Evolutionary conservation across 352 stramenopile genomes (phyloP), one percentile per base, ranked within the genome.

Genomic region (Phytopythium sindhum): DNA sequence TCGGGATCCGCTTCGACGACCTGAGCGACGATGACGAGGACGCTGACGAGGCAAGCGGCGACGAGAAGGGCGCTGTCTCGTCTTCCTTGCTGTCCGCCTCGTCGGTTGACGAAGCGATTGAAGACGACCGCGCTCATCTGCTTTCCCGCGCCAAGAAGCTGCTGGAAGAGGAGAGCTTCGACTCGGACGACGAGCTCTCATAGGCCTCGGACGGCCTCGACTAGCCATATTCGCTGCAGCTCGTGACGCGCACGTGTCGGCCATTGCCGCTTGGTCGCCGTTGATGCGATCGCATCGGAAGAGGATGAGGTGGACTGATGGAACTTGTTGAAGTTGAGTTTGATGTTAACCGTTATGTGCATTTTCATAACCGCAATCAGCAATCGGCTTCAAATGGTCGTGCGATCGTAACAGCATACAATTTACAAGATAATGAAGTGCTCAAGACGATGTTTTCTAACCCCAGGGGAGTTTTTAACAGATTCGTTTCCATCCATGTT

Each of bases 1-100:
- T 92, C 9, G 84, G 81, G 0, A 87, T 90, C 51, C 77, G 68
- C 31, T 89, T 92, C 39, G 74, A 88, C 37, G 78, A 82, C 52
- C 66, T 84, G 21, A 88, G 75, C 21, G 78, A 88, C 29, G 78
- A 78, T 4, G 70, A 80, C 15, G 62, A 73, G 23, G 68, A 77
- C 2, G 59, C 75, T 12, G 70, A 76, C 12, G 61, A 73, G 31
- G 23, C 11, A 14, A 62, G 44, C 9, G 73, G 77, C n/a, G 64
- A 77, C 1, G 61, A 65, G 44, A 35, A 73, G 0, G 67, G 76
- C 31, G 65, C 76, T 15, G 10, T 7, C 53, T 59, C 33, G 53
- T 47, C 53, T 47, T 57, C 51, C 21, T 59, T 33, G 31, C 37
- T 44, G 21, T 59, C 53, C 19, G 29, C 33, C 7, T 56, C 61